Percentiles rank a stretch among this genome's conserved stretches.
Evolutionary conservation across 2,329 filamentous ascomycete genomes (phyloP).

Genomic region (Hypomyces rosellus): DNA sequence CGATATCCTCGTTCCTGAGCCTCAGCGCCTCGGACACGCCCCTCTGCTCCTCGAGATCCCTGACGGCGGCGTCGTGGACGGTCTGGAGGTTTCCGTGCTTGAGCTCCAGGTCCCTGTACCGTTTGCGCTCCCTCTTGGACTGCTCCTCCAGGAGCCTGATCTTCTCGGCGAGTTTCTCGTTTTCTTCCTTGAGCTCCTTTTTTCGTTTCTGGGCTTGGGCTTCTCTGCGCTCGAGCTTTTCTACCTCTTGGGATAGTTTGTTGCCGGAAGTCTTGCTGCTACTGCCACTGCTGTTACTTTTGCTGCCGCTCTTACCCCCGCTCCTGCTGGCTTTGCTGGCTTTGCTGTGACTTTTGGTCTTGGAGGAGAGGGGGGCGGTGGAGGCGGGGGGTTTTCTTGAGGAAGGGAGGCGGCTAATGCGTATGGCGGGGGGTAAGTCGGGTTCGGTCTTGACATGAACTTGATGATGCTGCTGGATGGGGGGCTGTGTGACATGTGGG

Average conservation of each 20-base stretch:
- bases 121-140: not conserved
- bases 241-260: not conserved
- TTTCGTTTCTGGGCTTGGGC: not conserved
- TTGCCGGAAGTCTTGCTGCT: not conserved
- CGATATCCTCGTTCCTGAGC: not conserved
- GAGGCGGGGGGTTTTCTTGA: not conserved
- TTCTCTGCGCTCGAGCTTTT: constrained; percentile 1
- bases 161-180: not conserved
- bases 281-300: not conserved
- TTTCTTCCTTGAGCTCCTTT: not conserved
- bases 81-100: not conserved
- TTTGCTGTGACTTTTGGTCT: not conserved
- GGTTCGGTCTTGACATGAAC: too few relatives aligned
- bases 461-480: too few relatives aligned
- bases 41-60: not conserved
- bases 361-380: not conserved
- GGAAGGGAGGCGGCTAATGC: too few relatives aligned
- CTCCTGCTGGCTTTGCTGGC: not conserved
- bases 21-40: not conserved
- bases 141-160: not conserved
- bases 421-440: too few relatives aligned
- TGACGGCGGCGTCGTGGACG: too few relatives aligned
- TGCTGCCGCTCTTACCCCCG: not conserved
- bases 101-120: not conserved
- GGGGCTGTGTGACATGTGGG: too few relatives aligned